Base-by-base conservation (phyloP, 1,284 basidiomycete genomes). In the Stygiomarasmius scandens region DNA sequence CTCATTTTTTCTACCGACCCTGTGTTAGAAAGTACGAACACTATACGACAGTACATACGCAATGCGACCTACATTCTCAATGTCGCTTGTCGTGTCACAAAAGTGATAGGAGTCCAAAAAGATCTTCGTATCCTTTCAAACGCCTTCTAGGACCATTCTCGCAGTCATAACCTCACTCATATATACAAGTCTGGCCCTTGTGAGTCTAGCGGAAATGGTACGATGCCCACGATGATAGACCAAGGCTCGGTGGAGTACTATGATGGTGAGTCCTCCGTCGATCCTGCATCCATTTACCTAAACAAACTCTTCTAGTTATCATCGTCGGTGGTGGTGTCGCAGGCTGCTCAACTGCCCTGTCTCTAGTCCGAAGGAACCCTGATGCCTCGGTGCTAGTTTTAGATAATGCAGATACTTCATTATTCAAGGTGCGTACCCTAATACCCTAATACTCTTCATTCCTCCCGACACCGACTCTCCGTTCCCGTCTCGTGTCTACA, bases 271-370 rank as follows among this genome's bases (percentile, higher is more conserved):
- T 41, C 38, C n/a, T 12, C 5, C 16, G n/a, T 41, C 4, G 4
- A 16, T 9, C 38, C 4, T 5, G 6, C 16, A 41, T n/a, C 16
- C 16, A 9, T 41, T 41, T 4, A 4, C n/a, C 14, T 41, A 41
- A 41, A 41, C 8, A 34, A 34, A 34, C 8, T 8, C 8, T 34
- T 14, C 32, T 54, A 69, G 68, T 71, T 10, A 62, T 67, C 34
- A 62, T 71, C n/a, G 63, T 72, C 14, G 70, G 70, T 4, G 71
- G 70, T 19, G 66, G 71, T 8, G 55, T 62, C 19, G 69, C 71
- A 27, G 71, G 71, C 4, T 71, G 71, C 58, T 63, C 71, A 34
- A 66, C 66, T n/a, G 67, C 66, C 10, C 52, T 71, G 32, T 64
- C 65, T 22, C 48, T 70, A 23, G 44, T 56, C 27, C 61, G 49